Conservation (phyloP, 1,284 basidiomycete genomes). For the Cerioporus squamosus region DNA sequence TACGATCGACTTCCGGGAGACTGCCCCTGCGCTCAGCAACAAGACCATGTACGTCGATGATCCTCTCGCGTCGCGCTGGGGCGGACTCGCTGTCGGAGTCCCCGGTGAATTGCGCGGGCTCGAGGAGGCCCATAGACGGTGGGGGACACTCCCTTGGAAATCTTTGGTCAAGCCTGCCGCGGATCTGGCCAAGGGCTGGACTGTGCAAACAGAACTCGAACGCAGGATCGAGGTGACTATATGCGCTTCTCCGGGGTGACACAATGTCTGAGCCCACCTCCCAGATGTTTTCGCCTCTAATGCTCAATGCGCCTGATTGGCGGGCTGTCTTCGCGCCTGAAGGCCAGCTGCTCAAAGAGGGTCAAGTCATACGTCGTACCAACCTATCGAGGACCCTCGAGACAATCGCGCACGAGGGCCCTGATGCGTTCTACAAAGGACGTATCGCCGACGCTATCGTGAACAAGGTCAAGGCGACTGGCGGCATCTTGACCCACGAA, state of each 20-base stretch:
- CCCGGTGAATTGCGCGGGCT: conserved; percentile 89
- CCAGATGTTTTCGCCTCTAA: conserved; percentile 60
- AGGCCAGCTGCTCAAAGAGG: conserved; percentile 73
- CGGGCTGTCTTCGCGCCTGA: conserved; percentile 77
- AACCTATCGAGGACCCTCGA: conserved; percentile 74
- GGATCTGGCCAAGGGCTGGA: conserved; percentile 78
- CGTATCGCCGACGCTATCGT: conserved; percentile 77
- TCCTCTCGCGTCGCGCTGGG: conserved; percentile 59
- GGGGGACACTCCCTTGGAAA: conserved; percentile 81
- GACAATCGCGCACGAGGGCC: conserved; percentile 68
- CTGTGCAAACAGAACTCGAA: conserved; percentile 75
- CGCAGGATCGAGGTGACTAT: conserved; percentile 69
- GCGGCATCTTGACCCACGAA: conserved; percentile 78
- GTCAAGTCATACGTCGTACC: conserved; percentile 71
- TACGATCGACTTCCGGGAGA: conserved; percentile 90
- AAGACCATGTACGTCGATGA: conserved; percentile 73
- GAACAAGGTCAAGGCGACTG: conserved; percentile 65
- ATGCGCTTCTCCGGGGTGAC: background rate
- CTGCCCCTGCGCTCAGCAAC: conserved; percentile 74
- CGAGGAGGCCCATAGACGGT: conserved; percentile 78
- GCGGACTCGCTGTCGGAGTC: conserved; percentile 84
- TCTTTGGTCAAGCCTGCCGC: conserved; percentile 78
- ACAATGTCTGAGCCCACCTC: conserved; percentile 9
- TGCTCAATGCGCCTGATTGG: conserved; percentile 84
- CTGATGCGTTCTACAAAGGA: conserved; percentile 80